These are phyloP conservation scores for Eucalyptus regnans DNA, from an alignment of 345 rosid species.

Conservation along the genomic window DNA sequence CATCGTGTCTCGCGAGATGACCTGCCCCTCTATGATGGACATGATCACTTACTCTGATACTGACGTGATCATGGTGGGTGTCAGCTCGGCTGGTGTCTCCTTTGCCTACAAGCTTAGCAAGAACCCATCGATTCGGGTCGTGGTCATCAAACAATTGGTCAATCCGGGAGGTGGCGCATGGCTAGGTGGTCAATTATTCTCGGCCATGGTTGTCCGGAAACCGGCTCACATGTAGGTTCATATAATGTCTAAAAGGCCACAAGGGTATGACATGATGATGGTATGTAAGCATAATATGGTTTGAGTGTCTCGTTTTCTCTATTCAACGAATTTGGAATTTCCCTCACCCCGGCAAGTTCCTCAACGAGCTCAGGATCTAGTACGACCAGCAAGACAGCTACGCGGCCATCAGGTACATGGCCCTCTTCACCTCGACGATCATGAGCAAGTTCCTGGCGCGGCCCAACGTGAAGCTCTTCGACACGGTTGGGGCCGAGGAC, in stretches of 20 bases:
- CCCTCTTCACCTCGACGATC: conserved; percentile 84
- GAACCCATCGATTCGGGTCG: conserved; percentile 8
- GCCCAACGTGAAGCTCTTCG: conserved; percentile 88
- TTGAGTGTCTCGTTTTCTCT: too few species aligned
- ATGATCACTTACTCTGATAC: conserved; percentile 23
- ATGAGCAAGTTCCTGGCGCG: conserved; percentile 85
- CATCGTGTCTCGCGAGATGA: conserved; percentile 14
- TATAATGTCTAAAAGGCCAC: not conserved
- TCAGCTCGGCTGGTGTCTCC: not conserved
- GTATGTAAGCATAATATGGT: not conserved
- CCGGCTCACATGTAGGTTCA: not conserved
- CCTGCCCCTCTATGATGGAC: conserved; percentile 25
- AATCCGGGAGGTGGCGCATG: conserved; percentile 41
- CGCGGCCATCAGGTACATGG: conserved; percentile 74
- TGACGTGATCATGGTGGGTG: not conserved
- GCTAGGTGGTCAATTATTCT: conserved; percentile 43
- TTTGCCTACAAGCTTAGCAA: conserved; percentile 39
- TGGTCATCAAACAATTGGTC: conserved; percentile 22
- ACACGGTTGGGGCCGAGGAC: conserved; percentile 74
- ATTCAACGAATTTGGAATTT: too few species aligned
- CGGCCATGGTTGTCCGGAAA: conserved; percentile 9
- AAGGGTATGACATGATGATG: not conserved
- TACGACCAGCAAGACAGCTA: conserved; percentile 75
- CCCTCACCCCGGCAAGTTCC: conserved; percentile 55
- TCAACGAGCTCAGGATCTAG: conserved; percentile 55